Base-by-base conservation (phyloP, 2,329 filamentous ascomycete genomes). In the Beauveria brongniartii region DNA sequence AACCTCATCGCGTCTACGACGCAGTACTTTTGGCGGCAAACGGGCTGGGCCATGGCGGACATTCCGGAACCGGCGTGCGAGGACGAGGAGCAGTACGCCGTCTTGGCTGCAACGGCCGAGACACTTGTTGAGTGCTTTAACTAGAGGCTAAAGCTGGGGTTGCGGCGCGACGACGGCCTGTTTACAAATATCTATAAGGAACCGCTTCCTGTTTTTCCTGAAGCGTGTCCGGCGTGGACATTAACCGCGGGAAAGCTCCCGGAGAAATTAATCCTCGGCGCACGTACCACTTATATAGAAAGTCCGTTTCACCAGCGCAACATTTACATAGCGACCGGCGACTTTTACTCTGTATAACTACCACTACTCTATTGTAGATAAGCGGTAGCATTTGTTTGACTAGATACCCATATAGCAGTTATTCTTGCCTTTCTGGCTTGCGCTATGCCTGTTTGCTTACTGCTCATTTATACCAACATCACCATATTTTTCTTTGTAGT, bases 11-110 rank as follows among this genome's bases (percentile, higher is more conserved):
- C 65, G 22, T 69, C 67, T 34, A 68, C 69, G 62, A 65, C 65
- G 12, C 67, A 70, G 63, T 71, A 71, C 51, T 65, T 69, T 47
- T 71, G 67, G 66, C 61, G 63, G 10, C 64, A 65, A n/a, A 28
- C 64, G 7, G 24, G 26, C 12, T 70, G 66, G 69, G 61, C 62
- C 3, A 58, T 58, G 26, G 59, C 51, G 5, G 60, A 61, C 20
- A 63, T 69, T 18, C 60, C 65, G 1, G 68, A 68, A 55, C 65
- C 63, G n/a, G 34, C 40, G 26, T 61, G 61, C 24, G 26, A 34
- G 7, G 63, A 69, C 48, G 47, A 55, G 12, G 68, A 69, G 48
- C 66, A 67, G 22, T 65, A 65, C 37, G 66, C 67, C 28, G 65
- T 68, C 9, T 55, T 70, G 61, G 67, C 68, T 1, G 64, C 66